These are phyloP conservation scores for Calycina marina DNA, from an alignment of 2,329 filamentous ascomycete species.

Conservation along the genomic window DNA sequence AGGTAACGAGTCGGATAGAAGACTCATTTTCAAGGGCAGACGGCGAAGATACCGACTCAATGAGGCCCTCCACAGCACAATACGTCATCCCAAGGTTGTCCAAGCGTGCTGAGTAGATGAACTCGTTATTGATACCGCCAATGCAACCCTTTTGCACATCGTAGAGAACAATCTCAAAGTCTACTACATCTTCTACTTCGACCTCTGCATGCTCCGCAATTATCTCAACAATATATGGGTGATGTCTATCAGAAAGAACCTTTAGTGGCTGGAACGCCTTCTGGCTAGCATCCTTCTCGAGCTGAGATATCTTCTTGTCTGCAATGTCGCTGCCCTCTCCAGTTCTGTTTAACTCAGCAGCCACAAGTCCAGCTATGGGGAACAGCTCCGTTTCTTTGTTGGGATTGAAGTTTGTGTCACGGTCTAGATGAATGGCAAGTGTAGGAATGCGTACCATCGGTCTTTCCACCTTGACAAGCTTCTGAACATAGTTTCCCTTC, in stretches of 20 bases:
- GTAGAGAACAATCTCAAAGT: constrained; percentile 95
- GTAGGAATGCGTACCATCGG: constrained; percentile 88
- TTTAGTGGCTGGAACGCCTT: constrained; percentile 60
- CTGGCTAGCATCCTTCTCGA: constrained; percentile 22
- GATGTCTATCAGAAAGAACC: constrained; percentile 67
- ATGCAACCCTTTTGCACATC: constrained; percentile 86
- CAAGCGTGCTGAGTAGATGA: constrained; percentile 89
- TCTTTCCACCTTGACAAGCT: constrained; percentile 77
- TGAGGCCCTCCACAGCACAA: constrained; percentile 74
- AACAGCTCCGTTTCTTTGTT: constrained; percentile 97
- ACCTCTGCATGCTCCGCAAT: constrained; percentile 69
- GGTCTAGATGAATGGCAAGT: constrained; percentile 84
- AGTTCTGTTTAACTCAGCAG: constrained; percentile 74
- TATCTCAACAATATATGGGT: constrained; percentile 72
- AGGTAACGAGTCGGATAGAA: constrained; percentile 77
- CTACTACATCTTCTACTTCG: constrained; percentile 56
- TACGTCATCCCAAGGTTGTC: constrained; percentile 97
- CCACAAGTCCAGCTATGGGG: constrained; percentile 77
- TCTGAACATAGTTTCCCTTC: constrained; percentile 63
- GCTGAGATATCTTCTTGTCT: constrained; percentile 21
- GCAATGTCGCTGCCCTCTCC: constrained; percentile 33
- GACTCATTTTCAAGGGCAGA: constrained; percentile 58
- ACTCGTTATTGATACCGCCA: constrained; percentile 81
- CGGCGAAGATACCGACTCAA: constrained; percentile 55
- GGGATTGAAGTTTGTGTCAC: constrained; percentile 72